Conservation (phyloP, 2,329 filamentous ascomycete species). For the Ascochyta viciae-villosae region DNA sequence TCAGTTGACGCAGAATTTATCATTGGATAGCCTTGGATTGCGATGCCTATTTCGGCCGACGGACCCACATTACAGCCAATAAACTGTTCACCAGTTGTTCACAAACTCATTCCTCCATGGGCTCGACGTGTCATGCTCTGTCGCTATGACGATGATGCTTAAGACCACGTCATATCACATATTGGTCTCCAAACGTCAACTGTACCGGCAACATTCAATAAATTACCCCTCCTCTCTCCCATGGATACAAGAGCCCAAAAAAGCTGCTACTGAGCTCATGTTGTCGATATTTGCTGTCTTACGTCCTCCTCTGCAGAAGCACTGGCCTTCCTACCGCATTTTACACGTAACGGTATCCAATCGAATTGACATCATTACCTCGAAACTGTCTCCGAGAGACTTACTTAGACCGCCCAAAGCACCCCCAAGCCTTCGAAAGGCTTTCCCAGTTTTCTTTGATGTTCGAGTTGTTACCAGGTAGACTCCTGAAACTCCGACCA, state of each 20-base stretch:
- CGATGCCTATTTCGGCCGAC: constrained; percentile 10
- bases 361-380: constrained; percentile 1
- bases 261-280: not conserved
- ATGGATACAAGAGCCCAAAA: constrained; percentile 3
- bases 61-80: constrained; percentile 12
- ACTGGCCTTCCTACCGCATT: not conserved
- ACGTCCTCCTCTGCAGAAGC: not conserved
- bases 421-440: constrained; percentile 1
- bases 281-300: not conserved
- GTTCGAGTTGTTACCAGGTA: not conserved
- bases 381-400: not conserved
- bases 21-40: too few species aligned
- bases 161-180: not conserved
- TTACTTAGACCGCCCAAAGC: constrained; percentile 13
- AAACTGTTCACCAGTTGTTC: constrained; percentile 2
- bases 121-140: constrained; percentile 2
- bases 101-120: constrained; percentile 5
- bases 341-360: not conserved
- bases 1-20: not conserved
- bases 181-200: not conserved
- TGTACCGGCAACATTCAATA: constrained; percentile 1
- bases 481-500: not conserved
- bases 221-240: constrained; percentile 4
- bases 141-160: not conserved
- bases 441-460: constrained; percentile 2